Percentiles rank a stretch among this genome's conserved stretches.
Evolutionary conservation across 176 grass and related monocot species (phyloP).

Genomic region (Phoenix dactylifera): DNA sequence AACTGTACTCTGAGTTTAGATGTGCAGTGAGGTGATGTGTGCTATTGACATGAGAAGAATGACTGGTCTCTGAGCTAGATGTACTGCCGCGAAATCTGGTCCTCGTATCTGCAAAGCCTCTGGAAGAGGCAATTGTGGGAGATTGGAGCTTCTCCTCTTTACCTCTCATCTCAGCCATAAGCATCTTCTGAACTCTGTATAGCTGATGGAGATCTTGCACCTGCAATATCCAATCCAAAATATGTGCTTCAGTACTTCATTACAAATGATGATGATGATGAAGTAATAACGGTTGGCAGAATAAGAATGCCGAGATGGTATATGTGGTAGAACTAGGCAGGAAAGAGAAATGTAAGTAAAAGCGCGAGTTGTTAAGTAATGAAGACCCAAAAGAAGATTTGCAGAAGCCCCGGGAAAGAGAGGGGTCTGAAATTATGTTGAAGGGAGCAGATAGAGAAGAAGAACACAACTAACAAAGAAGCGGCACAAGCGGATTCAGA

Average conservation of each 20-base stretch:
- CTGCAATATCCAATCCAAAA: conserved; percentile 20
- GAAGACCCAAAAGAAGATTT: no score
- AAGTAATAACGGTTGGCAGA: no score
- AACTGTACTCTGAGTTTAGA: conserved; percentile 24
- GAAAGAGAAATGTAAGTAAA: no score
- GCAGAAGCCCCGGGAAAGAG: no score
- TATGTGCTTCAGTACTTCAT: background rate
- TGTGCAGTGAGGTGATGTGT: conserved; percentile 7
- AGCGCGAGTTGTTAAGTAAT: no score
- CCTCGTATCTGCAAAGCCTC: conserved; percentile 24
- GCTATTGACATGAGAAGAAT: conserved; percentile 21
- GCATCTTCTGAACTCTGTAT: conserved; percentile 59
- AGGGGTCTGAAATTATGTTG: no score
- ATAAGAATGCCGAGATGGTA: no score
- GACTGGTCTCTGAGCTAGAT: conserved; percentile 39
- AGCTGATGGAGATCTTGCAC: conserved; percentile 65
- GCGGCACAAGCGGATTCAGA: no score
- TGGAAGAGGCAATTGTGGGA: conserved; percentile 26
- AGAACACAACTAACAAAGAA: no score
- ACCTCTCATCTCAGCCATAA: conserved; percentile 42
- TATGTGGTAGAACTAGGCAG: no score
- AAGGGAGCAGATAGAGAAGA: no score
- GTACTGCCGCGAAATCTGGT: conserved; percentile 30
- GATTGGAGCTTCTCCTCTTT: conserved; percentile 27
- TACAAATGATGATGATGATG: no score